These are phyloP conservation scores for Tuber melanosporum DNA, from an alignment of 495 filamentous ascomycete genomes.

Conservation along the genomic window DNA sequence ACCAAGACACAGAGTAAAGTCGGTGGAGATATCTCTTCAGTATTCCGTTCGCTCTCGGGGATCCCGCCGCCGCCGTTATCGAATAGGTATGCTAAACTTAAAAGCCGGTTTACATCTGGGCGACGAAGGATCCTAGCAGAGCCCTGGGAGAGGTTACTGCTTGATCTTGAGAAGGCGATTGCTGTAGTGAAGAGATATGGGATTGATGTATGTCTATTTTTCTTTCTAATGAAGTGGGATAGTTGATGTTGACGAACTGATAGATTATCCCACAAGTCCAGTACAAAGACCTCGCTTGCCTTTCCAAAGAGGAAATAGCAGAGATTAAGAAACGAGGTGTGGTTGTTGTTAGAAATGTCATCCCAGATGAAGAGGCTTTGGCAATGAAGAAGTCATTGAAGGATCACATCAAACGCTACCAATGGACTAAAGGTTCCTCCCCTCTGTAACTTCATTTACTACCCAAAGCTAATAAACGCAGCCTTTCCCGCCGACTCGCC, in stretches of 20 bases:
- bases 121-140: constrained; percentile 56
- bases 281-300: constrained; percentile 51
- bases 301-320: constrained; percentile 48
- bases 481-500: constrained; percentile 53
- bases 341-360: constrained; percentile 57
- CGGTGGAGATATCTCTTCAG: constrained; percentile 69
- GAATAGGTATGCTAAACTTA: constrained; percentile 69
- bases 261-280: constrained; percentile 55
- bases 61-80: constrained; percentile 58
- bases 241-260: constrained; percentile 37
- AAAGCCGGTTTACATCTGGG: constrained; percentile 55
- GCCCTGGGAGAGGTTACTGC: constrained; percentile 66
- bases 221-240: constrained; percentile 12
- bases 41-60: constrained; percentile 75
- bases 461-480: constrained; percentile 44
- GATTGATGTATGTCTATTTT: constrained; percentile 43
- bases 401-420: constrained; percentile 58
- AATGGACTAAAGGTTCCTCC: constrained; percentile 49
- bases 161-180: constrained; percentile 51
- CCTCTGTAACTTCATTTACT: not conserved
- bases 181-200: constrained; percentile 46
- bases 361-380: constrained; percentile 55
- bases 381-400: constrained; percentile 54
- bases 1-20: no score
- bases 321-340: constrained; percentile 59